Evolutionary conservation across 2,329 filamentous ascomycete species (phyloP).

Genomic region (Fusarium sarcochroum): DNA sequence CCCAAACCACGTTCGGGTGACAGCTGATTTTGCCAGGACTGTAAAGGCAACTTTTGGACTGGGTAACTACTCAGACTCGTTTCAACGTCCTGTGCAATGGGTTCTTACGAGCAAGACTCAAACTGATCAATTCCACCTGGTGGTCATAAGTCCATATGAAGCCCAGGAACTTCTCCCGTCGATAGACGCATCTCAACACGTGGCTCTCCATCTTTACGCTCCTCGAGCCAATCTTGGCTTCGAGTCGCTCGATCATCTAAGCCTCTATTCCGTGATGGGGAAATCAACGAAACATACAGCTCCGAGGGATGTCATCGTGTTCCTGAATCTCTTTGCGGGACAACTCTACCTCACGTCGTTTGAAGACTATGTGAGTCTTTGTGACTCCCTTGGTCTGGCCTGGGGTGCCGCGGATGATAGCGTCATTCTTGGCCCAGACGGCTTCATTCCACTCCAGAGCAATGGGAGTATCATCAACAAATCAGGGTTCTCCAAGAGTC

Average conservation of each 20-base stretch:
- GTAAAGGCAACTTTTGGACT: conserved; percentile 6
- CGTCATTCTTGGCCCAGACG: conserved; percentile 38
- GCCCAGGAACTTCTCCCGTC: conserved; percentile 64
- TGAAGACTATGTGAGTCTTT: conserved; percentile 67
- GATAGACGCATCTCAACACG: conserved; percentile 54
- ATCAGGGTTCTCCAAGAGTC: conserved; percentile 51
- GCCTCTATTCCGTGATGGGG: conserved; percentile 37
- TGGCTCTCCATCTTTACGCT: conserved; percentile 66
- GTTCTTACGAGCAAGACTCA: conserved; percentile 8
- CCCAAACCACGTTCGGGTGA: conserved; percentile 30
- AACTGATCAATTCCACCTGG: not conserved
- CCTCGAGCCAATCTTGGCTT: conserved; percentile 57
- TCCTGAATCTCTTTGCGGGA: conserved; percentile 77
- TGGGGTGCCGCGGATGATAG: conserved; percentile 47
- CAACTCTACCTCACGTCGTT: conserved; percentile 73
- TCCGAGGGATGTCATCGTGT: conserved; percentile 54
- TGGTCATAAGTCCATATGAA: conserved; percentile 70
- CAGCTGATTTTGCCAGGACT: conserved; percentile 35
- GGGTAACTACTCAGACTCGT: conserved; percentile 31
- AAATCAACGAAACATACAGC: accelerated
- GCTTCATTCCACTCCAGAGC: conserved; percentile 52
- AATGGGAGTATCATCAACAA: conserved; percentile 22
- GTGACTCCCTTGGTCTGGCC: conserved; percentile 66
- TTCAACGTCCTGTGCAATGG: conserved; percentile 47
- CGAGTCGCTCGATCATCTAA: conserved; percentile 31